These are phyloP conservation scores for Fraxinus nigra DNA, from an alignment of 305 asterid genomes.

Conservation along the genomic window DNA sequence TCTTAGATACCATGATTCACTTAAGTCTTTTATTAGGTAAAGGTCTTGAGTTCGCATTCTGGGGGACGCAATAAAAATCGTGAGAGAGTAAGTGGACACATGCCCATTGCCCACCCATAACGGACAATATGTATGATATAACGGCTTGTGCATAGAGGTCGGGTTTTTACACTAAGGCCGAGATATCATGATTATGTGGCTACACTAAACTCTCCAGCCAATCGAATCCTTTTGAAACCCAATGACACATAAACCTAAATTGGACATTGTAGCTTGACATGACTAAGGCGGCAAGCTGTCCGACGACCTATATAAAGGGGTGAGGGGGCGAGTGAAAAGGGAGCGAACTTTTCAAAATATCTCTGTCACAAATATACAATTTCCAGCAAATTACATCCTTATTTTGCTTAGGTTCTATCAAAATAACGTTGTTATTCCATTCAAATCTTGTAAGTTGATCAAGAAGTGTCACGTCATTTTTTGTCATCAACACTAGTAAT, in stretches of 20 bases:
- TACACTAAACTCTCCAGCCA: neutral
- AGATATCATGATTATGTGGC: no score
- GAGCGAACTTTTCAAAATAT: neutral
- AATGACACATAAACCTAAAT: neutral
- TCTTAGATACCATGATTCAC: no score
- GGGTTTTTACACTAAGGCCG: no score
- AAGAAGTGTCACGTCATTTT: neutral
- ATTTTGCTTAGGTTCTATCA: neutral
- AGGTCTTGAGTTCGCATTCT: no score
- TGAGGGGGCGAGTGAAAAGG: neutral
- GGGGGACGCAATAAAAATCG: no score
- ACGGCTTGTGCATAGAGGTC: no score
- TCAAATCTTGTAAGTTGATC: neutral
- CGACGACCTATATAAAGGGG: neutral
- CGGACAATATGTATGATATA: no score
- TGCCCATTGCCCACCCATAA: no score
- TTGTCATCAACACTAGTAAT: neutral
- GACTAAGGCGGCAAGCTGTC: neutral
- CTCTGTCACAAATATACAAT: neutral
- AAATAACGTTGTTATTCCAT: neutral
- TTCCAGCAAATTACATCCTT: neutral
- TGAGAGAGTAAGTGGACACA: no score
- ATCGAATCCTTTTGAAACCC: neutral
- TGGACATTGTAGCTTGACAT: neutral
- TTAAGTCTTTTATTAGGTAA: no score